A percentile compares a stretch with the other conserved stretches of the same genome.
Conservation (phyloP, 208 protist species). For the Kentomonas sorsogonicus region DNA sequence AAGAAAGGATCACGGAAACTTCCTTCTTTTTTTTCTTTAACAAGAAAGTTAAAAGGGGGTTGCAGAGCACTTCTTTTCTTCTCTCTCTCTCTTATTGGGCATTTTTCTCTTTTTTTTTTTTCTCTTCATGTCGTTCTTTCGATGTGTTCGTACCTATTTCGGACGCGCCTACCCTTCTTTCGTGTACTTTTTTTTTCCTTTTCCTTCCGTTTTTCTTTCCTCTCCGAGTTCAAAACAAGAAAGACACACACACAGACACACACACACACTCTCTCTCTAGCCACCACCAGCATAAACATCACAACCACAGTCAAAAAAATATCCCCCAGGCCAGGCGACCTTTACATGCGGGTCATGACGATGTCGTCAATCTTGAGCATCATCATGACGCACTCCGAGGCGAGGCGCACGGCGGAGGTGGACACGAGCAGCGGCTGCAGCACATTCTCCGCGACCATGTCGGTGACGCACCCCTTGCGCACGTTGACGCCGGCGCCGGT, state of each 20-base stretch:
- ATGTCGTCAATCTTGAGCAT: slow-evolving; percentile 97
- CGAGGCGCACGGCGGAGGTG: slow-evolving; percentile 93
- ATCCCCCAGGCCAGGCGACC: not conserved
- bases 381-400: slow-evolving; percentile 97
- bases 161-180: too few species aligned
- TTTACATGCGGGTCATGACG: slow-evolving; percentile 75
- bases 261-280: not conserved
- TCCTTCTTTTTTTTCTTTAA: slow-evolving; percentile 8
- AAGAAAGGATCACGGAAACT: too few species aligned
- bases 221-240: not conserved
- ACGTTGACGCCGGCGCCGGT: slow-evolving; percentile 95
- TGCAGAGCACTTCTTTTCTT: slow-evolving; percentile 9
- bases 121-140: slow-evolving; percentile 11
- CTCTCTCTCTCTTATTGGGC: slow-evolving; percentile 2
- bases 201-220: not conserved
- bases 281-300: not conserved
- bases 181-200: not conserved
- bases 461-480: slow-evolving; percentile 90
- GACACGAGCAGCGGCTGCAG: slow-evolving; percentile 98
- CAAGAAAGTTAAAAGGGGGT: not conserved
- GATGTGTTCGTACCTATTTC: too few species aligned
- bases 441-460: slow-evolving; percentile 98
- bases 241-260: not conserved
- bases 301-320: slow-evolving; percentile 2
- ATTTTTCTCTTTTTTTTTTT: slow-evolving; percentile 10